Percentiles rank a stretch among this genome's conserved stretches.
These are phyloP conservation scores for Colletotrichum eleusines DNA, from an alignment of 2,329 filamentous ascomycete genomes.

Conservation along the genomic window DNA sequence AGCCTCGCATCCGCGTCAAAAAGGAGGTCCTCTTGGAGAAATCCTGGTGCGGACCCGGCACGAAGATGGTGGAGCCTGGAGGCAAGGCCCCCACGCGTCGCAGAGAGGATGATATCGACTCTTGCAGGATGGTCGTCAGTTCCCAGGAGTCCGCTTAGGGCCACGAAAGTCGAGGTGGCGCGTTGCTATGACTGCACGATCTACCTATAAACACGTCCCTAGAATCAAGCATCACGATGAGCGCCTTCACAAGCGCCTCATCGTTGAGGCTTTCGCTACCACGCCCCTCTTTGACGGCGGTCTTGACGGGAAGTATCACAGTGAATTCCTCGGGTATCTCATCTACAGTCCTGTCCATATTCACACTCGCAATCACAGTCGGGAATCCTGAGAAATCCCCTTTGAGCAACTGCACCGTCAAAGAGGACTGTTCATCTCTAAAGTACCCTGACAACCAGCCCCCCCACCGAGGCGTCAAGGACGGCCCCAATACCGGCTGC, in stretches of 20 bases:
- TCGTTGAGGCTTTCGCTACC: background rate
- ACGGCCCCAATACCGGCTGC: background rate
- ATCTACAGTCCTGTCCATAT: background rate
- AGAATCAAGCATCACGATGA: background rate
- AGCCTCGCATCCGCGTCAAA: conserved; percentile 32
- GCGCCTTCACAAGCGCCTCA: background rate
- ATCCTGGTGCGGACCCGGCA: conserved; percentile 37
- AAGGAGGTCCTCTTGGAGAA: conserved; percentile 47
- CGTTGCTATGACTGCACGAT: background rate
- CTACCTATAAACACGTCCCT: background rate
- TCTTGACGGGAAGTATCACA: background rate
- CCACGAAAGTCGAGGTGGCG: background rate
- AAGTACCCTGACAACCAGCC: conserved; percentile 1
- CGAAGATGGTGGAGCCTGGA: background rate
- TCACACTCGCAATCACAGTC: conserved; percentile 10
- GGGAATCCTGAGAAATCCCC: conserved; percentile 4
- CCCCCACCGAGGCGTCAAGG: background rate
- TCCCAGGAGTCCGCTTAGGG: background rate
- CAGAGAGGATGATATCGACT: background rate
- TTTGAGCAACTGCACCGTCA: background rate
- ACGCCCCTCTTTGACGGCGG: background rate
- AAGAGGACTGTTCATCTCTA: background rate
- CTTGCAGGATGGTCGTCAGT: background rate
- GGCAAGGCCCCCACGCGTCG: background rate
- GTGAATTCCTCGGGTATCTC: background rate